Percentiles rank a stretch among this genome's conserved stretches.
Conservation (phyloP, 225 moss, liverwort and hornwort species). For the Polytrichum commune region DNA sequence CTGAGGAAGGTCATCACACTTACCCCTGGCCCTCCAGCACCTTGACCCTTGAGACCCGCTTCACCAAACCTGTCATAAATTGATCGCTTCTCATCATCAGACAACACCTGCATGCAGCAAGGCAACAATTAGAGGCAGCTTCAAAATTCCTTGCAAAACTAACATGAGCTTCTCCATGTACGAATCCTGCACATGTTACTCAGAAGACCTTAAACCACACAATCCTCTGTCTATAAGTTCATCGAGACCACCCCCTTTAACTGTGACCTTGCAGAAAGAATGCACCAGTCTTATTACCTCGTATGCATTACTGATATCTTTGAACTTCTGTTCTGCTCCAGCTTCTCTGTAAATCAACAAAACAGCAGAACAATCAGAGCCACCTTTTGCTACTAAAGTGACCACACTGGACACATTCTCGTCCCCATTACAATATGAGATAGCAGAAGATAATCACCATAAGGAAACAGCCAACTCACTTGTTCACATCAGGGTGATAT, state of each 20-base stretch:
- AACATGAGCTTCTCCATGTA: neutral
- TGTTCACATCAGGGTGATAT: conserved; percentile 98
- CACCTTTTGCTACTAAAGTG: too few species aligned
- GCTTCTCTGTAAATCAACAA: conserved; percentile 50
- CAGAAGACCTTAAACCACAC: too few species aligned
- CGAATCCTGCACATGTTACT: too few species aligned
- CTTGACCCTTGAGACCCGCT: conserved; percentile 96
- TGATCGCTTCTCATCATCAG: conserved; percentile 95
- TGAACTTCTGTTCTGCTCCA: conserved; percentile 97
- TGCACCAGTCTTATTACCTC: conserved; percentile 54
- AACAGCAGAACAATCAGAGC: too few species aligned
- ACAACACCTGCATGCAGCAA: conserved; percentile 58
- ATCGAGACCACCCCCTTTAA: neutral
- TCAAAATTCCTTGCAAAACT: too few species aligned
- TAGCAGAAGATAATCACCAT: neutral
- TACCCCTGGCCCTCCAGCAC: conserved; percentile 92
- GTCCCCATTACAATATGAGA: too few species aligned
- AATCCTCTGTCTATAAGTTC: too few species aligned
- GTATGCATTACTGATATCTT: conserved; percentile 97
- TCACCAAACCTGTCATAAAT: conserved; percentile 94
- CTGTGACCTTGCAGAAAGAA: neutral
- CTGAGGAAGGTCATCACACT: conserved; percentile 1
- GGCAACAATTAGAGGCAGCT: neutral
- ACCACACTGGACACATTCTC: too few species aligned
- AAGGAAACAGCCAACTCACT: conserved; percentile 45